Conservation (phyloP, 2,329 filamentous ascomycete species). For the Pestalotiopsis fici region DNA sequence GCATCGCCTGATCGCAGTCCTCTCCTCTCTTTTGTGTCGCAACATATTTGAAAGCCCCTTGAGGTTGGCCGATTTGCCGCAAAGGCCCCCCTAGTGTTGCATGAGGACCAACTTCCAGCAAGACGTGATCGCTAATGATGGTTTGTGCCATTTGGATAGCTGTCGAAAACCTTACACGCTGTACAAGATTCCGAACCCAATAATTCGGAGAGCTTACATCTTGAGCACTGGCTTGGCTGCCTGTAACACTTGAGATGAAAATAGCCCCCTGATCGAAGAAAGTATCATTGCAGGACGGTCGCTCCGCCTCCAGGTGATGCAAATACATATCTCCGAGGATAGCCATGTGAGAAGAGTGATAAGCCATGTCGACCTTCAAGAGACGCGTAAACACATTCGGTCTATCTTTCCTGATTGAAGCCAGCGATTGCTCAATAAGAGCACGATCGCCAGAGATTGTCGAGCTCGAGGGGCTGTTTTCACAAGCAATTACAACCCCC, state of each 20-base stretch:
- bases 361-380: slow-evolving; percentile 1
- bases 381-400: background rate
- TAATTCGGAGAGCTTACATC: background rate
- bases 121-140: background rate
- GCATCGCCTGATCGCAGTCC: background rate
- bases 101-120: background rate
- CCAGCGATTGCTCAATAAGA: background rate
- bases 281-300: background rate
- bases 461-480: slow-evolving; percentile 7
- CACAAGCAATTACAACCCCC: slow-evolving; percentile 1
- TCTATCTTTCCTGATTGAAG: background rate
- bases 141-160: background rate
- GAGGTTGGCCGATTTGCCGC: background rate
- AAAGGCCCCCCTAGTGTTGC: background rate
- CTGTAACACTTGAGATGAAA: background rate
- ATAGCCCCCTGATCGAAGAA: background rate
- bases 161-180: background rate
- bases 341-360: background rate
- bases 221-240: background rate
- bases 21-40: background rate
- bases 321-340: slow-evolving; percentile 3
- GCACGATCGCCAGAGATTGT: slow-evolving; percentile 10
- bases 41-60: background rate
- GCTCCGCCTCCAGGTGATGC: background rate
- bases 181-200: background rate